Percentiles rank a stretch among this genome's conserved stretches.
Conservation (phyloP, 2,329 filamentous ascomycete genomes). For the Alternaria sp. region DNA sequence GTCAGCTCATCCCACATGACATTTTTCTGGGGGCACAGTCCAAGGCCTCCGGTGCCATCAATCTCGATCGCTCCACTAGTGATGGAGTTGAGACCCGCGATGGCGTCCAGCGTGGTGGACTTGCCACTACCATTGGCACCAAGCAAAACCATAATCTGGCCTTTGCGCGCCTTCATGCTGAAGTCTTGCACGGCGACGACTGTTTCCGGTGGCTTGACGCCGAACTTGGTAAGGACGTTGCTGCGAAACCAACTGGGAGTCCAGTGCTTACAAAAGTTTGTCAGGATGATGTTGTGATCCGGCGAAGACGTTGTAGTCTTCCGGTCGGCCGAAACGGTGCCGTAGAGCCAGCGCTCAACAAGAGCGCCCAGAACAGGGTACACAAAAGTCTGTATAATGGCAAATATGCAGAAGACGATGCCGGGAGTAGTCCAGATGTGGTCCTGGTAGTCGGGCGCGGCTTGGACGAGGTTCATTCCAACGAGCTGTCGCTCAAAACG, state of each 20-base stretch:
- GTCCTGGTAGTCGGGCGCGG: conserved; percentile 59
- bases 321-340: conserved; percentile 67
- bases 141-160: conserved; percentile 84
- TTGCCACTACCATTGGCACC: conserved; percentile 93
- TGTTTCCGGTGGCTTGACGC: conserved; percentile 60
- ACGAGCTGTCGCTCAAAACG: conserved; percentile 71
- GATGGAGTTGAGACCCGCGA: conserved; percentile 80
- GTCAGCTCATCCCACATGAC: conserved; percentile 91
- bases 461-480: conserved; percentile 66
- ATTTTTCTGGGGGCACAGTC: conserved; percentile 91
- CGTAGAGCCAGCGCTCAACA: conserved; percentile 76
- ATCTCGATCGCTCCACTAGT: conserved; percentile 79
- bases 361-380: conserved; percentile 78
- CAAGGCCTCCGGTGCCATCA: conserved; percentile 78
- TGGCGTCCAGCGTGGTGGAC: conserved; percentile 85
- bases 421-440: conserved; percentile 70
- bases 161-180: conserved; percentile 72
- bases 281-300: conserved; percentile 69
- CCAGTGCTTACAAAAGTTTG: conserved; percentile 80
- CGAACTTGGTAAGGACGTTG: conserved; percentile 54
- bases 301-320: conserved; percentile 51
- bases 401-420: conserved; percentile 77
- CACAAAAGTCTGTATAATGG: conserved; percentile 76
- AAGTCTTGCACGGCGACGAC: conserved; percentile 82
- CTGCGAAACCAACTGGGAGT: conserved; percentile 66